Evolutionary conservation across 805 yeast species (phyloP).

Genomic region (Metschnikowia colocasiae): DNA sequence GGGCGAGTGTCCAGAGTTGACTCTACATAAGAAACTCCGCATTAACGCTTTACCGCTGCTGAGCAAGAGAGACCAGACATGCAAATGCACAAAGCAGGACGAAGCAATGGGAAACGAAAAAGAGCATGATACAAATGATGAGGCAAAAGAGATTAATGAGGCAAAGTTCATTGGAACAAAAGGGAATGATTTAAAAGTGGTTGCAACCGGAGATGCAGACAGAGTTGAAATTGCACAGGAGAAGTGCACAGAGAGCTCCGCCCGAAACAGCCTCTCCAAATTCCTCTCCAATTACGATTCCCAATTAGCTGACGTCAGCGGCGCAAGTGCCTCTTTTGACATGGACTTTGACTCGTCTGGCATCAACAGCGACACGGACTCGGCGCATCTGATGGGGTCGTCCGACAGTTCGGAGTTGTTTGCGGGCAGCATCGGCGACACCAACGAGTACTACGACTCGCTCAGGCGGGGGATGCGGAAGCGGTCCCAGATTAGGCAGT

Average conservation of each 20-base stretch:
- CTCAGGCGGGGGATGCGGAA: slow-evolving; percentile 12
- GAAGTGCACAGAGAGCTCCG: background rate
- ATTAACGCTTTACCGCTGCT: slow-evolving; percentile 28
- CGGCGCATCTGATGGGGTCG: background rate
- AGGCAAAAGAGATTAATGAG: too few relatives aligned
- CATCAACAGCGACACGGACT: background rate
- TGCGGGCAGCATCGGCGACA: slow-evolving; percentile 8
- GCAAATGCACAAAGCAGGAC: background rate
- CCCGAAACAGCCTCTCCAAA: background rate
- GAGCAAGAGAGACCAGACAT: background rate
- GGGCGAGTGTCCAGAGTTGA: slow-evolving; percentile 30
- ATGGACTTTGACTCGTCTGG: slow-evolving; percentile 3
- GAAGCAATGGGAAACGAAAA: background rate
- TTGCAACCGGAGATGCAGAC: background rate
- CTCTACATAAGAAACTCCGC: slow-evolving; percentile 41
- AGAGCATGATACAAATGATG: background rate
- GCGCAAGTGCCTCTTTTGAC: background rate
- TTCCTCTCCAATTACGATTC: background rate
- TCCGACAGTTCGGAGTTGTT: slow-evolving; percentile 7
- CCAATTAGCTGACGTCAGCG: background rate
- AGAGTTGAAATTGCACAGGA: too few relatives aligned
- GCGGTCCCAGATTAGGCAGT: slow-evolving; percentile 6
- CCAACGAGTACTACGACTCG: slow-evolving; percentile 22
- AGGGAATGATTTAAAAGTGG: background rate
- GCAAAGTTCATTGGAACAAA: too few relatives aligned